phyloP scores from a whole-genome alignment of 2,329 filamentous ascomycete species.

The Alternaria brassicae region DNA sequence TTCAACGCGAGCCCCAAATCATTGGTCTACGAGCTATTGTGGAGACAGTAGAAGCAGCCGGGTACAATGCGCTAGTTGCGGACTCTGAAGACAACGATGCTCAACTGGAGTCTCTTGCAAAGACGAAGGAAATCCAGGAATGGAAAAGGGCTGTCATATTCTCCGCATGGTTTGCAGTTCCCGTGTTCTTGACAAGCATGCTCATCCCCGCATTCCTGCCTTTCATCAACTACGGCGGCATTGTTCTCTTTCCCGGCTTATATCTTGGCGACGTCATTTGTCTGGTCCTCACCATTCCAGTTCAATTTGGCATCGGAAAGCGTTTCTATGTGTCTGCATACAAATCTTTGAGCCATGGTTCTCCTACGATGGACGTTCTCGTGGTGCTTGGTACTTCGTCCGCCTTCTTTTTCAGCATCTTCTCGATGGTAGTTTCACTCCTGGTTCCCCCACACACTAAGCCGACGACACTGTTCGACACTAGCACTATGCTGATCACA shows the following conservation, averaged over 20 bases:
- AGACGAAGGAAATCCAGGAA: slow-evolving; percentile 94
- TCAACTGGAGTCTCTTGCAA: slow-evolving; percentile 92
- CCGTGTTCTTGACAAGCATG: slow-evolving; percentile 94
- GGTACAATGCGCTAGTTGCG: slow-evolving; percentile 87
- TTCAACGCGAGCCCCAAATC: slow-evolving; percentile 74
- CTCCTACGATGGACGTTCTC: slow-evolving; percentile 97
- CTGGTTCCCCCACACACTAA: slow-evolving; percentile 76
- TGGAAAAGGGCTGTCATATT: slow-evolving; percentile 84
- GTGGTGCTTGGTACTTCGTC: slow-evolving; percentile 92
- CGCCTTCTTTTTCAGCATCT: slow-evolving; percentile 93
- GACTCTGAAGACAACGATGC: slow-evolving; percentile 96
- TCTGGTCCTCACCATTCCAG: slow-evolving; percentile 82
- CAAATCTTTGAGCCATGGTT: slow-evolving; percentile 87
- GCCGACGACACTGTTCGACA: slow-evolving; percentile 93
- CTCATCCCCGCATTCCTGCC: slow-evolving; percentile 85
- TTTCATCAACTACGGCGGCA: slow-evolving; percentile 75
- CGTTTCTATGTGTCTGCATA: slow-evolving; percentile 94
- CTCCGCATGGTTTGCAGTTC: slow-evolving; percentile 82
- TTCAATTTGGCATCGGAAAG: slow-evolving; percentile 95
- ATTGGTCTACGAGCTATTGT: slow-evolving; percentile 84
- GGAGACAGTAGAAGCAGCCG: slow-evolving; percentile 78
- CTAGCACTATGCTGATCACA: slow-evolving; percentile 96
- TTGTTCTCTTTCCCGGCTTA: slow-evolving; percentile 74
- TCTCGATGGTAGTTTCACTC: slow-evolving; percentile 84
- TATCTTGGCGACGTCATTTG: slow-evolving; percentile 90